Conservation (phyloP, 164 flowering plant species). For the Santalum album region DNA sequence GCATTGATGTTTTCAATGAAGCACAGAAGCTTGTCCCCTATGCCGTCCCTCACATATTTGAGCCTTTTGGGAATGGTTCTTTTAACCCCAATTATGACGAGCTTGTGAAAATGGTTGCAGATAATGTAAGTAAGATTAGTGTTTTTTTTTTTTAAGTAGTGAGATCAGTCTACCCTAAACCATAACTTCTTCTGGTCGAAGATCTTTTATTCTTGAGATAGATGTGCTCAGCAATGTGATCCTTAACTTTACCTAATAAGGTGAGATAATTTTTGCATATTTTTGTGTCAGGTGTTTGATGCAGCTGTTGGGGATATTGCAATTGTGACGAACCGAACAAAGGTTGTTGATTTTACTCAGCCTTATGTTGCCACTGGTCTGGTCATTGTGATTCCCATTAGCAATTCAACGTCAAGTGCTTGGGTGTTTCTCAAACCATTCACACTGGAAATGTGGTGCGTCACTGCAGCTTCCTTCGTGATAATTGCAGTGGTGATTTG, state of each 20-base stretch:
- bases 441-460: slow-evolving; percentile 63
- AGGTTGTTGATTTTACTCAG: slow-evolving; percentile 70
- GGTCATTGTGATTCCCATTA: slow-evolving; percentile 56
- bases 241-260: too few relatives aligned
- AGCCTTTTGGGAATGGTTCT: slow-evolving; percentile 53
- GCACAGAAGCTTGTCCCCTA: slow-evolving; percentile 53
- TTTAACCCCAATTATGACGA: slow-evolving; percentile 51
- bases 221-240: too few relatives aligned
- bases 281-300: slow-evolving; percentile 45
- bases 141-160: too few relatives aligned
- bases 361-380: slow-evolving; percentile 66
- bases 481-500: slow-evolving; percentile 65
- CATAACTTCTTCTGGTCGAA: too few relatives aligned
- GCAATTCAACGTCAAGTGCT: slow-evolving; percentile 36
- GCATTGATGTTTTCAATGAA: slow-evolving; percentile 63
- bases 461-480: slow-evolving; percentile 51
- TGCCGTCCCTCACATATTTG: slow-evolving; percentile 39
- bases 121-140: slow-evolving; percentile 37
- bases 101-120: slow-evolving; percentile 44
- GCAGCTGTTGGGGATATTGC: slow-evolving; percentile 81
- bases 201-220: too few relatives aligned
- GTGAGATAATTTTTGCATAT: too few relatives aligned
- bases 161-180: too few relatives aligned
- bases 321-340: slow-evolving; percentile 60
- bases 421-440: slow-evolving; percentile 85